phyloP scores from a whole-genome alignment of 1,284 basidiomycete genomes.

The Apiotrichum mycotoxinovorans region DNA sequence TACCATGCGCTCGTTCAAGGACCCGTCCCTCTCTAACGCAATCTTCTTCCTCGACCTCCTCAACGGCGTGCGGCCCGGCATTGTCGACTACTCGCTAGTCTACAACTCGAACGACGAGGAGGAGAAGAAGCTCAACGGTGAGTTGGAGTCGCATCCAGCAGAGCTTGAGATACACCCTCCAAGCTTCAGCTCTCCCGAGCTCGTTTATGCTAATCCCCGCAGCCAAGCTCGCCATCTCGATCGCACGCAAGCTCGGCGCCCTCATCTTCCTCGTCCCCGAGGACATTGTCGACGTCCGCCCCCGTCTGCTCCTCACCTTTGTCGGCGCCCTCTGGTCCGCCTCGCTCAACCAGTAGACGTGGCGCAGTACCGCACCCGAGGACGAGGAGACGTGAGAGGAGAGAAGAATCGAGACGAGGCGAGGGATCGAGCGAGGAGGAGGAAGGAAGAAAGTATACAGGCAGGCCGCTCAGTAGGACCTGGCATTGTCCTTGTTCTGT shows the following conservation, averaged over 20 bases:
- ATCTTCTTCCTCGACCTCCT: slow-evolving; percentile 92
- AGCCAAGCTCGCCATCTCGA: slow-evolving; percentile 96
- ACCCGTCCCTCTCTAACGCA: slow-evolving; percentile 82
- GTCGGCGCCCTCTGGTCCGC: slow-evolving; percentile 52
- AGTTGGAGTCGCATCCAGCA: slow-evolving; percentile 26
- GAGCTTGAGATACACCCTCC: not conserved
- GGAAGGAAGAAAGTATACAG: too few species aligned
- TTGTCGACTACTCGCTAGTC: slow-evolving; percentile 87
- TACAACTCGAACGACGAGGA: slow-evolving; percentile 59
- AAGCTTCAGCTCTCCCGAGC: slow-evolving; percentile 1
- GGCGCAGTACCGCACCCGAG: not conserved
- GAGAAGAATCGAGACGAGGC: too few species aligned
- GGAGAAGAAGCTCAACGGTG: slow-evolving; percentile 87
- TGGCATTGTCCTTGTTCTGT: too few species aligned
- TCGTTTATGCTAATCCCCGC: not conserved
- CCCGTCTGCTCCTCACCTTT: slow-evolving; percentile 64
- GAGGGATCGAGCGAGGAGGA: too few species aligned
- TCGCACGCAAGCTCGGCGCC: slow-evolving; percentile 94
- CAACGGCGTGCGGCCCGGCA: slow-evolving; percentile 85
- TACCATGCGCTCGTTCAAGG: slow-evolving; percentile 87
- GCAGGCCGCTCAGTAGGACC: too few species aligned
- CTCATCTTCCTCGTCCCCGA: slow-evolving; percentile 97
- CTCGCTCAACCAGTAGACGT: slow-evolving; percentile 31
- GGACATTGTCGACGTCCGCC: slow-evolving; percentile 80
- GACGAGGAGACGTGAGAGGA: too few species aligned